Evolutionary conservation across 805 yeast species (phyloP), one percentile per base, ranked within the genome.

Genomic region (Myxozyma geophila): DNA sequence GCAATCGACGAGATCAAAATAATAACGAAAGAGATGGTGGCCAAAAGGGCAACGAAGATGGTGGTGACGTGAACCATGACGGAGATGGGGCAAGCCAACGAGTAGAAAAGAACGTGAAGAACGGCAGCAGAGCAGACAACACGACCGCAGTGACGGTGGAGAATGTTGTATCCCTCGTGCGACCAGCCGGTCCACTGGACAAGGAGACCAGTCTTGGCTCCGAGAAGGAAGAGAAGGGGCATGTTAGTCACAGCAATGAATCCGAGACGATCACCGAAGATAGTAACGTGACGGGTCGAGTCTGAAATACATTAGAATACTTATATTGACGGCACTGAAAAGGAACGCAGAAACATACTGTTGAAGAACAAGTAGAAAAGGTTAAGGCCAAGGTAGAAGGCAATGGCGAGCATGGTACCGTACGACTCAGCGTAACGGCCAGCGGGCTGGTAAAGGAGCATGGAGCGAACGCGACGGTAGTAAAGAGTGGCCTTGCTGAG

Each of bases 111-210:
- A 44, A 66, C 63, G 63, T 66, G 69, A 50, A 65, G 60, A 6
- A 66, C 63, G 28, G 66, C 69, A 19, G 68, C 60, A 50, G 62
- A 36, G 59, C 63, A 59, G 50, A 66, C 69, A 50, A 64, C 63
- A 56, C 69, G 69, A 15, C 69, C 69, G 23, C 59, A 51, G 58
- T 64, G 68, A 54, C 69, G 61, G 58, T 66, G 69, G 37, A 66
- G 65, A 59, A 64, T 64, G 66, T 66, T 66, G 61, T 64, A 60
- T 17, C 69, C 68, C 58, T 66, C 69, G 47, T 66, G 68, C 41
- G 69, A 66, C 69, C 69, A 66, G 63, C 69, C 69, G 36, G 68
- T 60, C 65, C 64, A 63, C 59, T 66, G 69, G 39, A 64, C 68
- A 19, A 66, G 59, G 19, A 66, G 65, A 47, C 67, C 68, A 43